Evolutionary conservation across 805 yeast genomes (phyloP).

Genomic region (Debaryomyces tyrocola): DNA sequence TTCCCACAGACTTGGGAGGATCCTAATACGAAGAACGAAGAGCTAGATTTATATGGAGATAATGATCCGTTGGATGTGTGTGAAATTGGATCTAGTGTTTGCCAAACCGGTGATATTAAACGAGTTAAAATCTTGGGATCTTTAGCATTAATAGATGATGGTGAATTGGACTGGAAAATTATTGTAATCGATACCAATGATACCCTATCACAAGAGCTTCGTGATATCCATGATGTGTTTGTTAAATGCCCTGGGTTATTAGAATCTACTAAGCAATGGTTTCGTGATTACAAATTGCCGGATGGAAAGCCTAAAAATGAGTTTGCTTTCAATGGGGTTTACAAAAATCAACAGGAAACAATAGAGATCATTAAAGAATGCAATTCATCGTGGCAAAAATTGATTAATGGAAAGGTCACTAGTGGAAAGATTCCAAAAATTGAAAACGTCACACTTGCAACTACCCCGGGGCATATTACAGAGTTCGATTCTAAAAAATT

Average conservation of each 20-base stretch:
- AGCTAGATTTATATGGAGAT: conserved; percentile 46
- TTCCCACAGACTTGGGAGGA: conserved; percentile 97
- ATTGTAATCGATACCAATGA: conserved; percentile 82
- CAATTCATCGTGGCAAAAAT: conserved; percentile 76
- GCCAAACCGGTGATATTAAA: conserved; percentile 70
- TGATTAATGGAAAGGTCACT: conserved; percentile 60
- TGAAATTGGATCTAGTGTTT: conserved; percentile 77
- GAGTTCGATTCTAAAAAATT: conserved; percentile 13
- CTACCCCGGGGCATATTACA: conserved; percentile 25
- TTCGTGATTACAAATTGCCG: conserved; percentile 95
- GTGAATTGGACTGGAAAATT: conserved; percentile 90
- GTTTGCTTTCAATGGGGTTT: conserved; percentile 95
- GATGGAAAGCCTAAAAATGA: conserved; percentile 97
- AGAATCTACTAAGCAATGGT: conserved; percentile 96
- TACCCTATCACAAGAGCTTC: conserved; percentile 82
- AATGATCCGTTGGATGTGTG: conserved; percentile 63
- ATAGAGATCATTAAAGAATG: conserved; percentile 82
- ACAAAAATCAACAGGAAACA: conserved; percentile 84
- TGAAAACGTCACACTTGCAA: conserved; percentile 37
- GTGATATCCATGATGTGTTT: conserved; percentile 90
- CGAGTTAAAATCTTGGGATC: conserved; percentile 93
- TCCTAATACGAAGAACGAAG: conserved; percentile 54
- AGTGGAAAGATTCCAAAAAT: conserved; percentile 31
- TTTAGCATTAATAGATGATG: conserved; percentile 91
- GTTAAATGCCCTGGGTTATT: conserved; percentile 87